A percentile compares a stretch with the other conserved stretches of the same genome.
Conservation (phyloP, 177 flowering plant species). For the Vitis hybrid region DNA sequence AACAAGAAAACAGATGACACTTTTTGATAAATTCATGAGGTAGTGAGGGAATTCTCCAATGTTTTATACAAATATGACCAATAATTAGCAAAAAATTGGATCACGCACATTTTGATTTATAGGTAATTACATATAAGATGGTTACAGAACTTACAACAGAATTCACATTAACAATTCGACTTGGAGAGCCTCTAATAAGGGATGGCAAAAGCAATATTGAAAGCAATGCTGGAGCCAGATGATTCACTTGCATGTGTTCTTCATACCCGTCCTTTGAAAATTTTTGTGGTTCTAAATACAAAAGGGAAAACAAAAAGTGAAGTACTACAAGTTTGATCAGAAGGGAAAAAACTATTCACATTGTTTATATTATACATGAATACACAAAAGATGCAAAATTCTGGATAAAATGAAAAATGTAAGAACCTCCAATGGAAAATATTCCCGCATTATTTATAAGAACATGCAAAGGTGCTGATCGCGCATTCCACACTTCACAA, state of each 20-base stretch:
- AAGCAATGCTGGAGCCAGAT: constrained; percentile 91
- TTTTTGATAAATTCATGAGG: too few species aligned
- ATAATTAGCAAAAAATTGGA: neutral
- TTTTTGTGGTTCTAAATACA: constrained; percentile 68
- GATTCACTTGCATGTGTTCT: constrained; percentile 97
- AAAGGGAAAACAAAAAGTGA: neutral
- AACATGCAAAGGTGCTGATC: constrained; percentile 73
- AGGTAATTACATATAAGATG: neutral
- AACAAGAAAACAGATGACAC: too few species aligned
- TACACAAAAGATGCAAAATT: neutral
- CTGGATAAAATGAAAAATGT: neutral
- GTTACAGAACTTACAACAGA: constrained; percentile 56
- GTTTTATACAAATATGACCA: neutral
- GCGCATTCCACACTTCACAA: constrained; percentile 87
- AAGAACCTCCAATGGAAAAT: constrained; percentile 82
- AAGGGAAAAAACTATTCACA: too few species aligned
- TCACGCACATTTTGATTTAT: neutral
- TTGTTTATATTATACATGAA: neutral
- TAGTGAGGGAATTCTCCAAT: too few species aligned
- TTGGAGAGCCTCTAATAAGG: constrained; percentile 87
- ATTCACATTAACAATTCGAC: constrained; percentile 90
- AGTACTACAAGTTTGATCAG: neutral
- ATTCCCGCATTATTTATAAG: constrained; percentile 96
- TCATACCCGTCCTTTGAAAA: constrained; percentile 93
- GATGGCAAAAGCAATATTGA: constrained; percentile 85